Evolutionary conservation across 352 stramenopile species (phyloP).

Genomic region (Hyaloperonospora arabidopsidis): DNA sequence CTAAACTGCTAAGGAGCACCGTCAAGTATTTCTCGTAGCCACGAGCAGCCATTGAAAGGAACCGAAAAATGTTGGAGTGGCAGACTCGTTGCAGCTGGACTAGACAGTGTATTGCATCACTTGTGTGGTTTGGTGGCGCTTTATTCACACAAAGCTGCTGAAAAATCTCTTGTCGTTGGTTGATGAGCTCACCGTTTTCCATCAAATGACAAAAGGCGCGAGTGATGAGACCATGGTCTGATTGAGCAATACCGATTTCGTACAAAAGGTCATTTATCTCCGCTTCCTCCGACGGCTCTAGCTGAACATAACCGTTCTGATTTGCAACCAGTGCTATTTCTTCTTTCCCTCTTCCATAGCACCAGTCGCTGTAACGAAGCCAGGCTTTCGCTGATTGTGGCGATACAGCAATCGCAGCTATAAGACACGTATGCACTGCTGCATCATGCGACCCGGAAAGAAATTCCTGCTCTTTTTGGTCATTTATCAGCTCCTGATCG

Average conservation of each 20-base stretch:
- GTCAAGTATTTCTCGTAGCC: constrained; percentile 39
- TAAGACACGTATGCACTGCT: constrained; percentile 24
- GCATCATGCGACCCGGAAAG: constrained; percentile 7
- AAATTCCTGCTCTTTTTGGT: constrained; percentile 2
- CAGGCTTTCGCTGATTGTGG: constrained; percentile 41
- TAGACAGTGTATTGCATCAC: constrained; percentile 21
- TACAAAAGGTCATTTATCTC: constrained; percentile 36
- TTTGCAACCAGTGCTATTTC: constrained; percentile 34
- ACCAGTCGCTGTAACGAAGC: constrained; percentile 67
- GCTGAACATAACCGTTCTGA: constrained; percentile 46
- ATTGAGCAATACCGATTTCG: constrained; percentile 26
- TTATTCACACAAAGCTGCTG: constrained; percentile 27
- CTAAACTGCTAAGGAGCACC: constrained; percentile 6
- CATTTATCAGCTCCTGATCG: neutral
- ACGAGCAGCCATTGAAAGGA: constrained; percentile 32
- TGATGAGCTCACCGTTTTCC: constrained; percentile 39
- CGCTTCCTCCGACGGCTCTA: constrained; percentile 38
- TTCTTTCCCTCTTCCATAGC: constrained; percentile 42
- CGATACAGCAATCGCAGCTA: constrained; percentile 30
- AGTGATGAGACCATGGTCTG: constrained; percentile 31
- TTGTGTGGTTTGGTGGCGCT: constrained; percentile 5
- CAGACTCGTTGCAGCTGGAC: constrained; percentile 29
- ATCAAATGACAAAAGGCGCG: constrained; percentile 44
- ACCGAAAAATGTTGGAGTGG: constrained; percentile 30
- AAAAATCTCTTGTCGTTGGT: constrained; percentile 31